Conservation (phyloP, 495 filamentous ascomycete genomes). For the Talaromyces wortmannii region DNA sequence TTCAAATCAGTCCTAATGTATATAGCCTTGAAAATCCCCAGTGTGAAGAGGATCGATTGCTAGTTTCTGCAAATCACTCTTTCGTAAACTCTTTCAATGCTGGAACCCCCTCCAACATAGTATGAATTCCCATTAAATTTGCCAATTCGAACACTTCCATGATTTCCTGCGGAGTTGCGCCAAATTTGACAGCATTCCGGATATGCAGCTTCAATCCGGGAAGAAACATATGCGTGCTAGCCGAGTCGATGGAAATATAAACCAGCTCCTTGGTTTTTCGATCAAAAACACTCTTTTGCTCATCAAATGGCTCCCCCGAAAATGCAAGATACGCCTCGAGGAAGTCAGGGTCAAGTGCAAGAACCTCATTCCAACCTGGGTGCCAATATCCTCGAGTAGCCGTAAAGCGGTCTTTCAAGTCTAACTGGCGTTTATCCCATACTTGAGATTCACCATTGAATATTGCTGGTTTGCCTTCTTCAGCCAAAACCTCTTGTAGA, state of each 20-base stretch:
- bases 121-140: background rate
- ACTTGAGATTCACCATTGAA: background rate
- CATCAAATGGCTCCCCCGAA: background rate
- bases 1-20: too few species aligned
- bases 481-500: background rate
- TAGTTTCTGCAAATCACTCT: background rate
- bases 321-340: background rate
- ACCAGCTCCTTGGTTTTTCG: background rate
- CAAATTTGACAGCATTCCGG: background rate
- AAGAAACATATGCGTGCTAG: background rate
- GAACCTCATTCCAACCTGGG: background rate
- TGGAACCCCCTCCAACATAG: background rate
- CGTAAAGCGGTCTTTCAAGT: background rate
- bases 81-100: background rate
- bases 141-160: background rate
- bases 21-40: background rate
- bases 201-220: slow-evolving; percentile 1
- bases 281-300: background rate
- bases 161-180: background rate
- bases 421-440: background rate
- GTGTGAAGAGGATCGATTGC: background rate
- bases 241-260: background rate
- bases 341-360: background rate
- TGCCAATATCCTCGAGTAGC: background rate
- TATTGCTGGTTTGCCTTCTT: background rate